phyloP scores from a whole-genome alignment of 148 eudicot genomes.

The Cornus florida region DNA sequence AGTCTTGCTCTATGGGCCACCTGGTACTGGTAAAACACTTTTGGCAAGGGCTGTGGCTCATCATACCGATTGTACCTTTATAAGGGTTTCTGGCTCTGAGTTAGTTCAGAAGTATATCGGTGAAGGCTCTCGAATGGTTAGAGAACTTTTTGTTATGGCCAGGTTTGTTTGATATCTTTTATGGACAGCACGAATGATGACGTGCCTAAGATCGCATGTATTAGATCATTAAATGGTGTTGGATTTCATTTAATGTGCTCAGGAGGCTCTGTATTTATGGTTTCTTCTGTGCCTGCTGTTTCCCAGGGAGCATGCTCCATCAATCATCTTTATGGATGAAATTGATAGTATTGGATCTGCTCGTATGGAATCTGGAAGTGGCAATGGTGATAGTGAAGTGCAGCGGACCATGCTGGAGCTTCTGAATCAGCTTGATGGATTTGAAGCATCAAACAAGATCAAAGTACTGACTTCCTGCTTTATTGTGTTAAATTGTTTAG shows the following conservation, averaged over 20 bases:
- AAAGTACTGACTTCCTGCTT: slow-evolving; percentile 31
- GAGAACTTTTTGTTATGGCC: slow-evolving; percentile 84
- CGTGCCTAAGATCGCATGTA: not conserved
- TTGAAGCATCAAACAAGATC: slow-evolving; percentile 72
- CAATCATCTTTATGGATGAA: slow-evolving; percentile 77
- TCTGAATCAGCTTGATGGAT: slow-evolving; percentile 75
- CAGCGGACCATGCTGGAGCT: slow-evolving; percentile 81
- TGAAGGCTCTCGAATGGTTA: slow-evolving; percentile 77
- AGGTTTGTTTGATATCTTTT: slow-evolving; percentile 39
- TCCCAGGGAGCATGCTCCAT: slow-evolving; percentile 71
- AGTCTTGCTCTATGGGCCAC: slow-evolving; percentile 72
- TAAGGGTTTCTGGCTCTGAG: slow-evolving; percentile 77
- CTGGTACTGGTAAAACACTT: slow-evolving; percentile 70
- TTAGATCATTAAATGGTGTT: not conserved
- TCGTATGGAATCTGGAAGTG: slow-evolving; percentile 75
- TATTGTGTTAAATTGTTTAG: slow-evolving; percentile 5
- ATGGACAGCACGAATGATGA: not conserved
- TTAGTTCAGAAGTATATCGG: slow-evolving; percentile 76
- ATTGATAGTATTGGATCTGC: slow-evolving; percentile 76
- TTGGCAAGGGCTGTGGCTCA: slow-evolving; percentile 81
- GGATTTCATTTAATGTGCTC: not conserved
- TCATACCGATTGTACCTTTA: slow-evolving; percentile 73
- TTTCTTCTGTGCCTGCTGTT: slow-evolving; percentile 6
- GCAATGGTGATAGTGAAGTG: slow-evolving; percentile 81
- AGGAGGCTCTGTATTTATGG: not conserved